phyloP scores from a whole-genome alignment of 2,329 filamentous ascomycete species.

The Cercospora sojina region DNA sequence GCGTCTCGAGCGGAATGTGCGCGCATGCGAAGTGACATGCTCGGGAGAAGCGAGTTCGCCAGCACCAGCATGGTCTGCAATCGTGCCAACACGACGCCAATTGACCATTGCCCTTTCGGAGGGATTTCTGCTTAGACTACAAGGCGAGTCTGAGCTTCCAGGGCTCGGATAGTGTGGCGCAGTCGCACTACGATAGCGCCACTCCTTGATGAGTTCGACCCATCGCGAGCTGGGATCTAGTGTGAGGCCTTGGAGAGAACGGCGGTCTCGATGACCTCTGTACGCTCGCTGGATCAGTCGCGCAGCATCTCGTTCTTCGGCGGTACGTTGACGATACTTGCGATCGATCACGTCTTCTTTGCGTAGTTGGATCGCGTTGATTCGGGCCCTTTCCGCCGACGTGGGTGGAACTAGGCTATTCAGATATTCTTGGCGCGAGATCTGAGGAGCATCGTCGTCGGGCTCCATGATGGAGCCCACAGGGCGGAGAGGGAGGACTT shows the following conservation, averaged over 20 bases:
- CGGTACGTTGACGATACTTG: slow-evolving; percentile 29
- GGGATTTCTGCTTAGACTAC: not conserved
- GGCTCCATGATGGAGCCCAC: not conserved
- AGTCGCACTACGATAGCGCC: slow-evolving; percentile 31
- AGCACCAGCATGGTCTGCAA: slow-evolving; percentile 73
- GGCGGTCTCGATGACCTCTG: slow-evolving; percentile 70
- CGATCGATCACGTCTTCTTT: slow-evolving; percentile 29
- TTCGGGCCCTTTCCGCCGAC: slow-evolving; percentile 24
- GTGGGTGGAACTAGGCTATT: slow-evolving; percentile 27
- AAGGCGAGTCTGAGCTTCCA: not conserved
- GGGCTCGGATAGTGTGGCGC: slow-evolving; percentile 22
- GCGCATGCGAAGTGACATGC: slow-evolving; percentile 30
- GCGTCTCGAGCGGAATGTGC: slow-evolving; percentile 52
- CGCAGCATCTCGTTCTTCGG: slow-evolving; percentile 33
- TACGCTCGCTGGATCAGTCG: slow-evolving; percentile 59
- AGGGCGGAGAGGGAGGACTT: not conserved
- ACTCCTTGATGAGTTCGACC: slow-evolving; percentile 57
- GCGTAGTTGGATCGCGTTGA: slow-evolving; percentile 28
- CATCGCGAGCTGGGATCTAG: slow-evolving; percentile 69
- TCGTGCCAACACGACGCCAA: slow-evolving; percentile 71
- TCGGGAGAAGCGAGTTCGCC: slow-evolving; percentile 54
- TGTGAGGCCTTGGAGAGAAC: slow-evolving; percentile 67
- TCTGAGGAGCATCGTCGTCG: not conserved
- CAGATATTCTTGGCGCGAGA: slow-evolving; percentile 31
- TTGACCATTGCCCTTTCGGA: slow-evolving; percentile 55